These are phyloP conservation scores for Quercus cerris DNA, from an alignment of 306 rosid genomes.

Conservation along the genomic window DNA sequence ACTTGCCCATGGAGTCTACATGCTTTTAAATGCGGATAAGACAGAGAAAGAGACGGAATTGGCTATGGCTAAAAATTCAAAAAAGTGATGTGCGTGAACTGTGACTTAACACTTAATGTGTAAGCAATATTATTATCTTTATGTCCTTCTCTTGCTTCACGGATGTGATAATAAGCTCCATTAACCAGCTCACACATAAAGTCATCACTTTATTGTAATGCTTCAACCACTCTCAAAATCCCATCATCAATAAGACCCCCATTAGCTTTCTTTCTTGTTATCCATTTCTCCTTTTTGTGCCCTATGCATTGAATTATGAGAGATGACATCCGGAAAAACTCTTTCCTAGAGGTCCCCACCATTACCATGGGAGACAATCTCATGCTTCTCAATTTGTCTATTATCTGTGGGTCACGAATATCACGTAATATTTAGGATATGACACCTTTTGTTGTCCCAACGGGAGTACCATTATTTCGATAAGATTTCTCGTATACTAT, in stretches of 20 bases:
- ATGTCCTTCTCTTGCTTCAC: slow-evolving; percentile 29
- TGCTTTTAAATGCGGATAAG: neutral
- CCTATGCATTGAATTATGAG: slow-evolving; percentile 38
- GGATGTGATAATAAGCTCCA: slow-evolving; percentile 37
- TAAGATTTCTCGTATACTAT: neutral
- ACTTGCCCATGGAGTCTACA: neutral
- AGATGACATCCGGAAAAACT: slow-evolving; percentile 6
- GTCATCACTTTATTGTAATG: slow-evolving; percentile 33
- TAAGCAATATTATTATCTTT: neutral
- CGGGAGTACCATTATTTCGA: neutral
- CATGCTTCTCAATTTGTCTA: slow-evolving; percentile 25
- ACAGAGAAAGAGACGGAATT: neutral
- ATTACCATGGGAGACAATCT: slow-evolving; percentile 24
- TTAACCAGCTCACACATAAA: slow-evolving; percentile 35
- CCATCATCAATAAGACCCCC: slow-evolving; percentile 14
- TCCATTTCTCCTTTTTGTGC: slow-evolving; percentile 1
- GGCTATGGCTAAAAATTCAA: neutral
- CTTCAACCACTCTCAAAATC: slow-evolving; percentile 25
- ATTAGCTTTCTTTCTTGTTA: slow-evolving; percentile 15
- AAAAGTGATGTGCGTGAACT: slow-evolving; percentile 9
- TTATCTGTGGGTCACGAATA: slow-evolving; percentile 27
- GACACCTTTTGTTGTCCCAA: neutral
- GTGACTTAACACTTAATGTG: slow-evolving; percentile 11
- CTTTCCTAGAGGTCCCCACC: slow-evolving; percentile 33
- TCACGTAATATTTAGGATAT: neutral